Base-by-base conservation (phyloP, 352 stramenopile species). In the Phytophthora tubulina region DNA sequence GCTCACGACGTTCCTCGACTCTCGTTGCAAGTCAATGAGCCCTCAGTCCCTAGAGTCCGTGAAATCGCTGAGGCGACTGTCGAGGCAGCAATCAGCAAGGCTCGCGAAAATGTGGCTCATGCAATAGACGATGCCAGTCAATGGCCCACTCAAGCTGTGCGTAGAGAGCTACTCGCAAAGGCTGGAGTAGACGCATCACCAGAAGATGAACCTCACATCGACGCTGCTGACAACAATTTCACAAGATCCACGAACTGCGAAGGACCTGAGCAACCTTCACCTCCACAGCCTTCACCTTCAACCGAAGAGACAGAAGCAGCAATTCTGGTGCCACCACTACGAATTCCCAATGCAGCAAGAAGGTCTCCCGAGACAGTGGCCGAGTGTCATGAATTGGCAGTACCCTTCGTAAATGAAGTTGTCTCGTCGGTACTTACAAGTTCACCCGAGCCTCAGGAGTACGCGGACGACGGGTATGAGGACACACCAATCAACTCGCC, bases 401-500 rank as follows among this genome's bases (percentile, higher is more conserved):
- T 57, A 17, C 39, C 49, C 7, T 67, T 72, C 39, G 51, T 75
- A 8, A 39, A 63, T 41, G 54, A 63, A 8, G n/a, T 67, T 7
- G 38, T 75, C 13, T 63, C 55, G 10, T 67, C 39, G 35, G 68
- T 55, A 15, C 30, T 41, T 54, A 35, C 13, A 13, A 45, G n/a
- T 4, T 35, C 44, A 13, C n/a, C 33, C 31, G 61, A 62, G 17
- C 42, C 68, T 8, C 15, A 72, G 15, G 63, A 67, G 2, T 38
- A 76, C 27, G 62, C 9, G 33, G 38, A 76, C 13, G 70, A 70
- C 14, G 50, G 14, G 3, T 63, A 63, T 11, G 62, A 71, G 27
- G 61, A 72, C 49, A 67, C 57, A 8, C 56, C 68, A 17, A 67
- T 75, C 27, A 66, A 63, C 36, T 67, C 67, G 1, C 61, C 67